Evolutionary conservation across 2,329 filamentous ascomycete species (phyloP).

Genomic region (Pestalotiopsis sp.): DNA sequence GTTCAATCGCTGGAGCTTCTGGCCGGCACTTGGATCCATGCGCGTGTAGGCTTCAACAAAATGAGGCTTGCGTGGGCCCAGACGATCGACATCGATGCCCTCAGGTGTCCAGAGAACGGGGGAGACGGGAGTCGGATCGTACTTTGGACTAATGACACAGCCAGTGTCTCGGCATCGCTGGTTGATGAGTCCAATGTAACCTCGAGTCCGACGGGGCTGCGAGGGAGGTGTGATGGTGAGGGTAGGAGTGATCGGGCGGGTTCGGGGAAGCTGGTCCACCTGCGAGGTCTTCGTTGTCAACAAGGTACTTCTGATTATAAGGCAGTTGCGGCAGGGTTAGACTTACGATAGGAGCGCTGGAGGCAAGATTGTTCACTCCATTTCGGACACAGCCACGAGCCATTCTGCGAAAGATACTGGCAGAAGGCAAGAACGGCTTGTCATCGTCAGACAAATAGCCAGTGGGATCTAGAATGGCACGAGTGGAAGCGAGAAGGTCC

Average conservation of each 20-base stretch:
- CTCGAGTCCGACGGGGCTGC: conserved; percentile 10
- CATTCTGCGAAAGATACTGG: no score
- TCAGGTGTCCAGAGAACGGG: conserved; percentile 25
- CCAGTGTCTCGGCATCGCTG: conserved; percentile 29
- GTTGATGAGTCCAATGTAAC: background rate
- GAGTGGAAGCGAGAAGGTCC: no score
- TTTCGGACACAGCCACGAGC: no score
- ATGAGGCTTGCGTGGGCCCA: conserved; percentile 4
- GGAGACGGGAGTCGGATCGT: conserved; percentile 23
- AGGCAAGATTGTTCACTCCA: no score
- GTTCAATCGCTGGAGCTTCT: conserved; percentile 19
- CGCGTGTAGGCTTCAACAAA: conserved; percentile 28
- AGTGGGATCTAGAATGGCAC: no score
- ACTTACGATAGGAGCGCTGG: no score
- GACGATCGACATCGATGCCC: conserved; percentile 19
- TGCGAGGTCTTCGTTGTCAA: no score
- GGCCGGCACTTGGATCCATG: conserved; percentile 31
- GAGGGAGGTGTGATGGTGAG: conserved; percentile 5
- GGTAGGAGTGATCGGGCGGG: conserved; percentile 20
- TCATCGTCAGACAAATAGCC: no score
- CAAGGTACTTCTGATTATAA: no score
- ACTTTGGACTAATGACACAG: conserved; percentile 22
- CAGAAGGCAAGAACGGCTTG: no score
- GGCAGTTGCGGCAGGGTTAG: no score
- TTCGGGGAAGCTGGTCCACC: conserved; percentile 9